These are phyloP conservation scores for Cornus florida DNA, from an alignment of 148 eudicot genomes.

Conservation along the genomic window DNA sequence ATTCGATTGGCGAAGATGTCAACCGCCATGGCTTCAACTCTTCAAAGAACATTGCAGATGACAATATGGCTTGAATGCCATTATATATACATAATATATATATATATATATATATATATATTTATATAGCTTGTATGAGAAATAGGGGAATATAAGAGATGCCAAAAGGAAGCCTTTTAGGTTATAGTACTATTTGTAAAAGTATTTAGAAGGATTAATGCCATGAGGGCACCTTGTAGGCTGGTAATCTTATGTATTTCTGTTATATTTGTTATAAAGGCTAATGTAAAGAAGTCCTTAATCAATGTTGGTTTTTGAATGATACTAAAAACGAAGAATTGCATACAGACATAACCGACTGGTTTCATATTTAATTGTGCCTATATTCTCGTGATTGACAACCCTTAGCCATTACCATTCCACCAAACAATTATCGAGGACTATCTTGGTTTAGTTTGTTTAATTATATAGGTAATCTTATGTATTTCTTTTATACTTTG, in stretches of 20 bases:
- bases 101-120: conserved; percentile 3
- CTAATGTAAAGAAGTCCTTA: neutral
- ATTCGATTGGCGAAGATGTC: conserved; percentile 12
- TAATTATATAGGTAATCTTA: conserved; percentile 4
- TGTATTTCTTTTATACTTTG: neutral
- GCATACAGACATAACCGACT: no score
- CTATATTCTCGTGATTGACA: no score
- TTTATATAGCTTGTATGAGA: neutral
- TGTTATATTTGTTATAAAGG: neutral
- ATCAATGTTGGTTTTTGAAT: neutral
- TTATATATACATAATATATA: conserved; percentile 11
- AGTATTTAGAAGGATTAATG: neutral
- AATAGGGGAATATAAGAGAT: conserved; percentile 2
- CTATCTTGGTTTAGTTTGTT: no score
- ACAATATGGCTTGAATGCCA: conserved; percentile 11
- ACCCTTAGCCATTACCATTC: no score
- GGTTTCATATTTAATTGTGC: no score
- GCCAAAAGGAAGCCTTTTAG: neutral
- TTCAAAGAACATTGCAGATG: conserved; percentile 27
- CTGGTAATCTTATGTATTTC: neutral
- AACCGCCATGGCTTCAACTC: neutral
- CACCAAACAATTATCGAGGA: no score
- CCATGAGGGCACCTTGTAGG: conserved; percentile 2
- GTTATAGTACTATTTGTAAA: conserved; percentile 2
- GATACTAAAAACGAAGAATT: no score